These are phyloP conservation scores for Debaryomyces hansenii DNA, from an alignment of 805 yeast genomes.

Conservation along the genomic window DNA sequence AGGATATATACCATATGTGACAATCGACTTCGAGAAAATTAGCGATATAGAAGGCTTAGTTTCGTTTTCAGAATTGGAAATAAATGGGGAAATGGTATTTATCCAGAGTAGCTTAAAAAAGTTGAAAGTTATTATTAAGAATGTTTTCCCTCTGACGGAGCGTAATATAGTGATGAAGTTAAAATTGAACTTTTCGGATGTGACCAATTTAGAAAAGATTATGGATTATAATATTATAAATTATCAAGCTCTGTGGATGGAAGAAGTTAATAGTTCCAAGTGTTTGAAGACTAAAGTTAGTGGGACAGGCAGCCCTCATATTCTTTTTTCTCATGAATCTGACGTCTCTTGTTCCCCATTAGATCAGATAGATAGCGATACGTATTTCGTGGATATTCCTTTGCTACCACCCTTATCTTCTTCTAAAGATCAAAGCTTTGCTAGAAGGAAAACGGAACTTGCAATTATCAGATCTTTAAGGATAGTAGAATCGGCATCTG, in stretches of 20 bases:
- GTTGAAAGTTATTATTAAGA: constrained; percentile 12
- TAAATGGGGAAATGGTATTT: constrained; percentile 20
- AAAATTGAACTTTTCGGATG: constrained; percentile 2
- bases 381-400: constrained; percentile 21
- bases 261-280: background rate
- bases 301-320: background rate
- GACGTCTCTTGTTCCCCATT: background rate
- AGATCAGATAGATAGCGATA: constrained; percentile 1
- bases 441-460: constrained; percentile 36
- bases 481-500: background rate
- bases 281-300: background rate
- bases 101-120: constrained; percentile 2
- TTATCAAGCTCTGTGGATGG: constrained; percentile 10
- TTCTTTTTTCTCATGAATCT: constrained; percentile 1
- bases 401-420: constrained; percentile 31
- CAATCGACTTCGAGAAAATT: constrained; percentile 16
- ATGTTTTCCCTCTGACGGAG: constrained; percentile 13
- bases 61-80: constrained; percentile 19
- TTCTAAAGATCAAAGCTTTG: constrained; percentile 31
- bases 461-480: constrained; percentile 21
- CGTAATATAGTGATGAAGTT: constrained; percentile 15
- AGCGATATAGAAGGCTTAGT: constrained; percentile 13
- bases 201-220: background rate
- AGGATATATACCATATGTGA: constrained; percentile 21
- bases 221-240: constrained; percentile 8